Conservation (phyloP, 345 rosid species). For the Viola odorata region DNA sequence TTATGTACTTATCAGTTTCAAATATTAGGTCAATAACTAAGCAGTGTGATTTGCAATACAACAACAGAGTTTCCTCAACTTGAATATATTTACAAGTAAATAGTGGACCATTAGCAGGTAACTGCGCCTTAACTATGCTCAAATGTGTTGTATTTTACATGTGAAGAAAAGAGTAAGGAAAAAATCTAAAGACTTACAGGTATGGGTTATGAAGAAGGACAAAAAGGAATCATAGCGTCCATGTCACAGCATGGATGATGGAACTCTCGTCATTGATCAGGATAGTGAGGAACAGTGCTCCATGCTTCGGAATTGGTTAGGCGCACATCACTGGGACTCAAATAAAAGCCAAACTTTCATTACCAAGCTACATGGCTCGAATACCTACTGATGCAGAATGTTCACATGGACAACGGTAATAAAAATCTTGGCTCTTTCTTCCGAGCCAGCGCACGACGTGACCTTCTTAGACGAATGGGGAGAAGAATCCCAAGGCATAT, state of each 20-base stretch:
- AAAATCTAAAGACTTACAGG: conserved; percentile 14
- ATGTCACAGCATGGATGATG: neutral
- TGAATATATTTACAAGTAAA: neutral
- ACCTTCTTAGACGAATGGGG: conserved; percentile 32
- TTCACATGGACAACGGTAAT: conserved; percentile 49
- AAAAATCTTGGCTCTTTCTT: conserved; percentile 41
- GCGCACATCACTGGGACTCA: neutral
- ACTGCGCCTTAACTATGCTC: conserved; percentile 6
- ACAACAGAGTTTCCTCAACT: too few species aligned
- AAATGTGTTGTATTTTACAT: conserved; percentile 13
- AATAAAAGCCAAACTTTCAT: neutral
- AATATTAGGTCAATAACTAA: too few species aligned
- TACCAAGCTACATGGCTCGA: conserved; percentile 5
- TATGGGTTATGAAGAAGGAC: conserved; percentile 10
- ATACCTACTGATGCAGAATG: neutral
- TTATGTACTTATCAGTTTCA: too few species aligned
- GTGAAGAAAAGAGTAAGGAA: neutral
- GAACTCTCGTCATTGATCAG: too few species aligned
- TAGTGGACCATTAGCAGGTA: neutral
- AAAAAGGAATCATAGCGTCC: conserved; percentile 20
- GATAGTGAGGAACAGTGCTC: conserved; percentile 14
- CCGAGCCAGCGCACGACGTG: conserved; percentile 32
- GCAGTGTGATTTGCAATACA: too few species aligned
- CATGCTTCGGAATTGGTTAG: neutral
- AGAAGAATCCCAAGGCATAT: conserved; percentile 31